Evolutionary conservation across 2,329 filamentous ascomycete genomes (phyloP), one percentile per base, ranked within the genome.

Genomic region (Nigrospora osmanthi): DNA sequence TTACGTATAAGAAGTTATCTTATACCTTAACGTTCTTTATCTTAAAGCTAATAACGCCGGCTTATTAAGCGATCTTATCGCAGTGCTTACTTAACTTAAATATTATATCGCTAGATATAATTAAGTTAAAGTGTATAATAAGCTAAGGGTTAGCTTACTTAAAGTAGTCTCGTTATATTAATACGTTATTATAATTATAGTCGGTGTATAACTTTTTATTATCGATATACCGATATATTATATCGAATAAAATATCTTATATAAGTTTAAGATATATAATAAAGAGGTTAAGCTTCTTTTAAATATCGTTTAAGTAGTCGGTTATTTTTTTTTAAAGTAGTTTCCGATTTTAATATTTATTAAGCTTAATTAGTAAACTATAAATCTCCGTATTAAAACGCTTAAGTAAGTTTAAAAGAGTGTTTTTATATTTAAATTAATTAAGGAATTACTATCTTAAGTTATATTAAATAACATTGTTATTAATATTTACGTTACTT

Each of bases 81-180:
- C 68, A 58, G 14, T 61, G 49, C 12, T 52, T 38, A 1, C 59
- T 62, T 14, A 60, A 62, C 38, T 65, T 68, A 47, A 73, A 65
- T 1, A 72, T 63, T 3, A 54, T 56, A 40, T 71, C 60, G 13
- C 59, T 65, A 1, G 65, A 69, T 4, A 57, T 67, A 3, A 71
- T 58, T 0, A 48, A 43, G 1, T 68, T 68, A 30, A 70, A 52
- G 40, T 67, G 62, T 0, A 71, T 46, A 0, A 11, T 47, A 32
- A 60, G 59, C n/a, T 19, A 33, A 15, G 31, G 35, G 14, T 30
- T 46, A 12, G 49, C 47, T n/a, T 45, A 43, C 11, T 46, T 43
- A 7, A 49, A 47, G 9, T 44, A 45, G 14, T 45, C 23, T 16
- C 55, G 56, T 0, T 12, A 46, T 33, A 60, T 59, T 13, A 19